Percentiles rank a stretch among this genome's conserved stretches.
Evolutionary conservation across 169 alveolate genomes (phyloP).

Genomic region (Toxoplasma gondii): DNA sequence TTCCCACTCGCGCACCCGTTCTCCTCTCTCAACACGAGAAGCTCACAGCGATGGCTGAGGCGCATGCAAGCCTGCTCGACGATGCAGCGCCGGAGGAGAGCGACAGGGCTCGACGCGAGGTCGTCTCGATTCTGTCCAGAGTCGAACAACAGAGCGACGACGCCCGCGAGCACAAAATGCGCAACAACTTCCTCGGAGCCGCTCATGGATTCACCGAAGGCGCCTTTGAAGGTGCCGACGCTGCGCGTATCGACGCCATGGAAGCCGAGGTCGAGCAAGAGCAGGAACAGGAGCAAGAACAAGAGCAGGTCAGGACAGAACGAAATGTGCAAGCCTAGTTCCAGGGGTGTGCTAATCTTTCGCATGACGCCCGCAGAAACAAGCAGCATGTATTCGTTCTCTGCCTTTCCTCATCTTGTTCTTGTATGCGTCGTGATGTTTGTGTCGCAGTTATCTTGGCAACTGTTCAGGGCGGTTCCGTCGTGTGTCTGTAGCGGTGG

Average conservation of each 20-base stretch:
- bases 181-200: neutral
- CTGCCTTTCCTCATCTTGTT: too few relatives aligned
- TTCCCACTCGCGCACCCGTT: slow-evolving; percentile 38
- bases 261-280: slow-evolving; percentile 74
- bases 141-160: neutral
- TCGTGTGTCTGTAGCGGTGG: too few relatives aligned
- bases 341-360: too few relatives aligned
- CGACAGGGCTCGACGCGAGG: neutral
- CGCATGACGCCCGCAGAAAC: too few relatives aligned
- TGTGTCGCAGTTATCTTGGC: too few relatives aligned
- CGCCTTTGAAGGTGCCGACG: neutral
- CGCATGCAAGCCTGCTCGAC: slow-evolving; percentile 56
- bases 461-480: too few relatives aligned
- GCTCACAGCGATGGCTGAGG: slow-evolving; percentile 48
- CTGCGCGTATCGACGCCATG: slow-evolving; percentile 44
- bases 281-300: slow-evolving; percentile 64
- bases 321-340: neutral
- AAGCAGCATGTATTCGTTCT: too few relatives aligned
- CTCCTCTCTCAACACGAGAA: neutral
- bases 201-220: neutral
- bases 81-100: slow-evolving; percentile 5
- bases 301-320: neutral
- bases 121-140: neutral
- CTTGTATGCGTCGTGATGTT: too few relatives aligned
- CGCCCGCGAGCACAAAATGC: neutral